Evolutionary conservation across 2,329 filamentous ascomycete genomes (phyloP), one percentile per base, ranked within the genome.

Genomic region (Pseudocercospora cruenta): DNA sequence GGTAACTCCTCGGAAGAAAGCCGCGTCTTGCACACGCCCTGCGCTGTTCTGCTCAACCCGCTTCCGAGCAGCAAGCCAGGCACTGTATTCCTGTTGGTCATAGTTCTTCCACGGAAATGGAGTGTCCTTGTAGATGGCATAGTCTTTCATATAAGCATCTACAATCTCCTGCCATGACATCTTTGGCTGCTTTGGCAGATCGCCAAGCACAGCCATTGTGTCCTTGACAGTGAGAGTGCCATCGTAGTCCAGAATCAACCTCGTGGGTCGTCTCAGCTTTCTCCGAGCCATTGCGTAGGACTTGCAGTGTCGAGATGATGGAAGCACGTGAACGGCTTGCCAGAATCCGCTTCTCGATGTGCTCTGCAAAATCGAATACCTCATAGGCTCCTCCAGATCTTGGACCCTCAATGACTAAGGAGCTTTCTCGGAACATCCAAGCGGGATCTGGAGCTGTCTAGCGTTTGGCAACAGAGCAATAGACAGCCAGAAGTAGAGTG

Each of bases 141-240:
- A 79, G 68, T 83, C 82, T n/a, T 74, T 60, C 39, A 80, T 70
- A 67, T 83, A 84, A 1, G 77, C 78, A 58, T 78, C 66, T 6
- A 77, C 77, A 31, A 83, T 75, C 6, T 71, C 60, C 6, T 75
- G 67, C 82, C 82, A 76, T 19, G 71, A 69, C 28, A 69, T 67
- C 10, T 64, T 64, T 14, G 74, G 71, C 22, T 74, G 62, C 21
- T 66, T 67, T 1, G 78, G 76, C 14, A 83, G 78, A 33, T 73
- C 71, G 47, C 78, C 80, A 9, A 84, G 76, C 14, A 80, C 63
- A n/a, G 78, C 70, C 58, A 84, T 77, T 0, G 82, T 83, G 68
- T 84, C 82, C 22, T 75, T 75, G 47, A 72, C 69, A 12, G 82
- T 83, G 28, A 83, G 71, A 0, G 82, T 84, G 62, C 81, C 81